phyloP scores from a whole-genome alignment of 2,329 filamentous ascomycete genomes.

The Gaeumannomyces sp. region DNA sequence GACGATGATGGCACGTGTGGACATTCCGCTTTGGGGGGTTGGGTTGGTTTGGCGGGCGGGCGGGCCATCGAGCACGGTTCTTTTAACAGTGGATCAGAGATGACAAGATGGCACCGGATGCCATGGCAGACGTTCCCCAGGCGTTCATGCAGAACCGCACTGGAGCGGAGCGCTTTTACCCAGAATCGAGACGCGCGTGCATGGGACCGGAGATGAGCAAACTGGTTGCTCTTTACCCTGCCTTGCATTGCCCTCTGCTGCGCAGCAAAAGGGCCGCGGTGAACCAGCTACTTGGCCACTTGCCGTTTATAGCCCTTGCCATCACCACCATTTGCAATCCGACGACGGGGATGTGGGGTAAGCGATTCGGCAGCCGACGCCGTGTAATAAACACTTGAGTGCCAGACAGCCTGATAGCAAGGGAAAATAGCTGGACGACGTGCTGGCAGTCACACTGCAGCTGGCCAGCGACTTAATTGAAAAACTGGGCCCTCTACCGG shows the following conservation, averaged over 20 bases:
- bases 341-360: neutral
- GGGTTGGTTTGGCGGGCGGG: too few species aligned
- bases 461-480: neutral
- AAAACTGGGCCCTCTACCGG: neutral
- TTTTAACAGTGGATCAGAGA: neutral
- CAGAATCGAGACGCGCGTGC: neutral
- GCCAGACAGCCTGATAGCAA: neutral
- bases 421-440: neutral
- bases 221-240: neutral
- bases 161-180: neutral
- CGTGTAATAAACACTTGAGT: neutral
- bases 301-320: constrained; percentile 4
- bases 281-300: neutral
- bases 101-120: neutral
- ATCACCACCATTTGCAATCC: neutral
- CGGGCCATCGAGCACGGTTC: neutral
- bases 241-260: neutral
- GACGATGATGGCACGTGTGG: neutral
- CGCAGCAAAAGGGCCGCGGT: neutral
- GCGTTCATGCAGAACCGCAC: neutral
- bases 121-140: neutral
- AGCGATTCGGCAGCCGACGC: neutral
- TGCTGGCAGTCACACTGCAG: neutral
- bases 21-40: neutral
- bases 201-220: too few species aligned